Conservation (phyloP, 2,329 filamentous ascomycete species). For the Drechslera avenae region DNA sequence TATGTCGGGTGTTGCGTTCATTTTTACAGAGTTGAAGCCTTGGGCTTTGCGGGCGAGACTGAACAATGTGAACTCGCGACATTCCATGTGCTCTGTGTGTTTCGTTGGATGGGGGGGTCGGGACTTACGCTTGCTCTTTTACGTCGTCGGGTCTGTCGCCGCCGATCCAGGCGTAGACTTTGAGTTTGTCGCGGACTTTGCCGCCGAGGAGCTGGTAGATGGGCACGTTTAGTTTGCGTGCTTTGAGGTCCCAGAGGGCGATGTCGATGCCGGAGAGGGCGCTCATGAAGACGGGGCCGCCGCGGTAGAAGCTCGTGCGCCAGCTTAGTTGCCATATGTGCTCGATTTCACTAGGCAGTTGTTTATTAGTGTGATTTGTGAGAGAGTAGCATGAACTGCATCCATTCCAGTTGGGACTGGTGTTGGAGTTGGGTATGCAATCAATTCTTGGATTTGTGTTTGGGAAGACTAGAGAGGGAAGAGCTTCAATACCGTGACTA, state of each 20-base stretch:
- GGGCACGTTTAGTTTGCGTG: slow-evolving; percentile 66
- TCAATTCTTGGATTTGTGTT: too few relatives aligned
- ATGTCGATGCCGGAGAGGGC: slow-evolving; percentile 79
- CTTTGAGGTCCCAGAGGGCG: slow-evolving; percentile 79
- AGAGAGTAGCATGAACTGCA: too few relatives aligned
- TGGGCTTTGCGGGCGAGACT: slow-evolving; percentile 64
- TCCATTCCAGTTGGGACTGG: too few relatives aligned
- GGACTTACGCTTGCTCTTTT: slow-evolving; percentile 62
- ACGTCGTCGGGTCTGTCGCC: slow-evolving; percentile 73
- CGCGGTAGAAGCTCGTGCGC: slow-evolving; percentile 73
- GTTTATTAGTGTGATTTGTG: too few relatives aligned
- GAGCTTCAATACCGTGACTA: too few relatives aligned
- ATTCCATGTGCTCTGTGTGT: too few relatives aligned
- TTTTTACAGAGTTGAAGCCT: slow-evolving; percentile 72
- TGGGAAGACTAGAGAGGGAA: too few relatives aligned
- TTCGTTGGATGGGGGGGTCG: background rate
- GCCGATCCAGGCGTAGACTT: slow-evolving; percentile 80
- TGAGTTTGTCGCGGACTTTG: slow-evolving; percentile 70
- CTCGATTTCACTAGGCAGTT: slow-evolving; percentile 70
- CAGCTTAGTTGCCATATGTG: slow-evolving; percentile 79
- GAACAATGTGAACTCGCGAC: too few relatives aligned
- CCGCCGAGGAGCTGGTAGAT: slow-evolving; percentile 77
- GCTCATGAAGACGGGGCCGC: slow-evolving; percentile 80
- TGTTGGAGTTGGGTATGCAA: too few relatives aligned
- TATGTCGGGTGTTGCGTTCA: slow-evolving; percentile 79